These are phyloP conservation scores for Fusarium virguliforme DNA, from an alignment of 2,329 filamentous ascomycete species.

Conservation along the genomic window DNA sequence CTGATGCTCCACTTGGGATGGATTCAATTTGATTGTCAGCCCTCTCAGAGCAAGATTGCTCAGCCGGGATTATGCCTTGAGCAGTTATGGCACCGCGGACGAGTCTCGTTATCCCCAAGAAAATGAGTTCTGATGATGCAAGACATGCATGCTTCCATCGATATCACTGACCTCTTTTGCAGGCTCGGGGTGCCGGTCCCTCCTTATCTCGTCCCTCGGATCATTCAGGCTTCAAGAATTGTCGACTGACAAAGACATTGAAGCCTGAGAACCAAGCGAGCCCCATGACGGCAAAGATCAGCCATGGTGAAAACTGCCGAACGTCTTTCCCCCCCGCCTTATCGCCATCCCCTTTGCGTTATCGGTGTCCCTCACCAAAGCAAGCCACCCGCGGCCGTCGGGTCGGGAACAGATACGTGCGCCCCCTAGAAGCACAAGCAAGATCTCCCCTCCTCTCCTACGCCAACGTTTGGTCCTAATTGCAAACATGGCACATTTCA, in stretches of 20 bases:
- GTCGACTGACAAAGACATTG: conserved; percentile 9
- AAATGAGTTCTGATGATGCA: conserved; percentile 15
- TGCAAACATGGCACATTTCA: conserved; percentile 30
- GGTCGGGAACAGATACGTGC: conserved; percentile 20
- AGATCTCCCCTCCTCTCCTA: conserved; percentile 29
- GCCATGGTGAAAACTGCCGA: conserved; percentile 27
- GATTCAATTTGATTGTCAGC: conserved; percentile 46
- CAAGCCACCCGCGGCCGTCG: conserved; percentile 21
- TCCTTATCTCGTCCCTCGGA: conserved; percentile 19
- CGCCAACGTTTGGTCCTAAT: conserved; percentile 32
- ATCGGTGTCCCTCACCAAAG: conserved; percentile 16
- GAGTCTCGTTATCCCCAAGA: conserved; percentile 14
- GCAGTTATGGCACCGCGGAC: conserved; percentile 9
- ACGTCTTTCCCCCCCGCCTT: conserved; percentile 4
- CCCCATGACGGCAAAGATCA: conserved; percentile 31
- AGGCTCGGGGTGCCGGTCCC: background rate
- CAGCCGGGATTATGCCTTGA: conserved; percentile 19
- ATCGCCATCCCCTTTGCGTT: conserved; percentile 11
- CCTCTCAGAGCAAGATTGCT: conserved; percentile 32
- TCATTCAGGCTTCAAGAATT: conserved; percentile 28
- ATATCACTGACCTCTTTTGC: conserved; percentile 2
- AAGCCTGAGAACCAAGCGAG: conserved; percentile 18
- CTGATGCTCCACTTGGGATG: conserved; percentile 41
- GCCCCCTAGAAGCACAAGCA: conserved; percentile 26
- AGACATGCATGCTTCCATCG: conserved; percentile 12